Conservation (phyloP, 192 early-diverging fungal genomes). For the Geranomyces variabilis region DNA sequence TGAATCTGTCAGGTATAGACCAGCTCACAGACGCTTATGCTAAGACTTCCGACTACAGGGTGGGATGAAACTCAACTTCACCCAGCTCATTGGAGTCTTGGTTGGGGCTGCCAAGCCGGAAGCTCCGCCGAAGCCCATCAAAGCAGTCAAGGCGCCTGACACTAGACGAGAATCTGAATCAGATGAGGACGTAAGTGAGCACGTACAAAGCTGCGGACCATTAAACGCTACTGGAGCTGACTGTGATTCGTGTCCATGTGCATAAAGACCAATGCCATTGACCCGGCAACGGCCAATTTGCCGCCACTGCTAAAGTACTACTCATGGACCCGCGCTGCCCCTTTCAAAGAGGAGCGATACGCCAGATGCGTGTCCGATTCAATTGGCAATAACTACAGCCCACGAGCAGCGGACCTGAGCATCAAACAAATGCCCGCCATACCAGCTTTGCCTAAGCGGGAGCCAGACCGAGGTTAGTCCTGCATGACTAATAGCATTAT, state of each 20-base stretch:
- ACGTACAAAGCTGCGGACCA: background rate
- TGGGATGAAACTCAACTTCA: constrained; percentile 19
- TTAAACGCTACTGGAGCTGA: too few relatives aligned
- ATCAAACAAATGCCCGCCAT: constrained; percentile 41
- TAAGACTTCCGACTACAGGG: too few relatives aligned
- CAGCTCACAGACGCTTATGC: too few relatives aligned
- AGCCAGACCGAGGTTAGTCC: constrained; percentile 21
- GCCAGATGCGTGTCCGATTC: constrained; percentile 57
- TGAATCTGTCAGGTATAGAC: too few relatives aligned
- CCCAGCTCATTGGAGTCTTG: constrained; percentile 26
- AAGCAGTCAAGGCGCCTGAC: background rate
- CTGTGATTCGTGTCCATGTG: too few relatives aligned
- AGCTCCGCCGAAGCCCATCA: background rate
- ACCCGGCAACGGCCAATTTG: constrained; percentile 30
- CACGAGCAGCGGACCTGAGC: constrained; percentile 49
- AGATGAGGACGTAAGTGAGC: constrained; percentile 1
- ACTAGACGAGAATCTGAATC: constrained; percentile 6
- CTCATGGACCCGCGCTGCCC: constrained; percentile 64
- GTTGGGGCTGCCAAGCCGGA: constrained; percentile 18
- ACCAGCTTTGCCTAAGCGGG: constrained; percentile 26
- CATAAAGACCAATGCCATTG: constrained; percentile 18
- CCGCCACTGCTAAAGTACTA: constrained; percentile 61
- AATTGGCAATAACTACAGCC: constrained; percentile 67
- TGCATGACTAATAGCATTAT: background rate
- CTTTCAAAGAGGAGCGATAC: constrained; percentile 63